Evolutionary conservation across 495 filamentous ascomycete genomes (phyloP).

Genomic region (Echria macrotheca): DNA sequence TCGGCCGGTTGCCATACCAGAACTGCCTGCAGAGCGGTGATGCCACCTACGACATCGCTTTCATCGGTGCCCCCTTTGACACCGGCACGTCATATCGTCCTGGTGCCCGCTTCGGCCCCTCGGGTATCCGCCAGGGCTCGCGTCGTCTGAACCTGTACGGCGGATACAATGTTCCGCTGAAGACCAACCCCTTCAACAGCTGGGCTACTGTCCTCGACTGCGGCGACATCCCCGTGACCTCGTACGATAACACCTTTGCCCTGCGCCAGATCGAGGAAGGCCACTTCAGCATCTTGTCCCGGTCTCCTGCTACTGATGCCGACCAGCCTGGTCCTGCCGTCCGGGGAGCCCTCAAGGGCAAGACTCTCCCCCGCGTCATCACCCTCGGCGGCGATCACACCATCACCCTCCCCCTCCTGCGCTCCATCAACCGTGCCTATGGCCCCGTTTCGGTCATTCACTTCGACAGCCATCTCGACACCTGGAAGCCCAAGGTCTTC

Average conservation of each 20-base stretch:
- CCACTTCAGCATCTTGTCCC: conserved; percentile 47
- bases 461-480: conserved; percentile 80
- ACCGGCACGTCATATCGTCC: conserved; percentile 36
- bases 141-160: conserved; percentile 68
- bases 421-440: conserved; percentile 72
- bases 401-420: conserved; percentile 70
- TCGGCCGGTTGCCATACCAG: conserved; percentile 72
- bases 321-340: conserved; percentile 38
- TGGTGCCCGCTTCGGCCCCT: conserved; percentile 80
- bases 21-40: conserved; percentile 66
- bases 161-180: conserved; percentile 73
- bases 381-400: conserved; percentile 83
- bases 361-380: conserved; percentile 56
- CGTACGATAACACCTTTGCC: conserved; percentile 72
- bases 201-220: conserved; percentile 79
- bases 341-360: conserved; percentile 36
- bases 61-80: conserved; percentile 57
- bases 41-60: conserved; percentile 69
- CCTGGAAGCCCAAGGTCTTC: conserved; percentile 64
- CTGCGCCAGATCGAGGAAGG: conserved; percentile 77
- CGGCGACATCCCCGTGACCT: conserved; percentile 79
- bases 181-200: conserved; percentile 73
- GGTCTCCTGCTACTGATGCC: conserved; percentile 44
- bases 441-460: conserved; percentile 78
- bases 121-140: conserved; percentile 77